phyloP scores from a whole-genome alignment of 2,329 filamentous ascomycete species.

The Pleoardoris graminearum region DNA sequence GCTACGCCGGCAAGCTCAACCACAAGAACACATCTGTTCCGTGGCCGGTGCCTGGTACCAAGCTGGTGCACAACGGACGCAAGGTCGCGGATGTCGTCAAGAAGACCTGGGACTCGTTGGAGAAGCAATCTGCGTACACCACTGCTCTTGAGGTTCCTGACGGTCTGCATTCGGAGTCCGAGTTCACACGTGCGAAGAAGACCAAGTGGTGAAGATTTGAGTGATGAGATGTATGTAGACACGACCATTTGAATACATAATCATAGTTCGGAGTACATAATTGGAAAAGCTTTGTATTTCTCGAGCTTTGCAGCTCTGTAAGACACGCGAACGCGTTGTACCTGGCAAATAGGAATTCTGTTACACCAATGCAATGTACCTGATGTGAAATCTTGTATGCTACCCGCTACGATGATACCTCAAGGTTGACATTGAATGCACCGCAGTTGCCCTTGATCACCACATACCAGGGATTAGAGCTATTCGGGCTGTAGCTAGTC shows the following conservation, averaged over 20 bases:
- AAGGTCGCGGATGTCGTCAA: slow-evolving; percentile 30
- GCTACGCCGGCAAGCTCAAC: slow-evolving; percentile 39
- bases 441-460: too few species aligned
- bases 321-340: too few species aligned
- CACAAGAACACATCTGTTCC: slow-evolving; percentile 31
- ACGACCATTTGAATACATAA: background rate
- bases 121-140: slow-evolving; percentile 32
- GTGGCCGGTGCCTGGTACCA: slow-evolving; percentile 36
- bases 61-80: slow-evolving; percentile 31
- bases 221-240: background rate
- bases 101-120: slow-evolving; percentile 28
- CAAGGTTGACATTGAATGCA: too few species aligned
- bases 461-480: too few species aligned
- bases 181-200: slow-evolving; percentile 21
- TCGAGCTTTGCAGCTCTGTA: too few species aligned
- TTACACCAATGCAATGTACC: too few species aligned
- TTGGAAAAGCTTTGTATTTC: background rate
- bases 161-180: slow-evolving; percentile 38
- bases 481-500: too few species aligned
- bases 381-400: too few species aligned
- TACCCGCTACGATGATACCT: too few species aligned
- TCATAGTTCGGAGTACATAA: background rate
- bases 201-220: background rate
- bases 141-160: slow-evolving; percentile 39
- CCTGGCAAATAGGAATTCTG: too few species aligned